Percentiles rank a stretch among this genome's conserved stretches.
Evolutionary conservation across 306 rosid genomes (phyloP).

Genomic region (Castanopsis chinensis): DNA sequence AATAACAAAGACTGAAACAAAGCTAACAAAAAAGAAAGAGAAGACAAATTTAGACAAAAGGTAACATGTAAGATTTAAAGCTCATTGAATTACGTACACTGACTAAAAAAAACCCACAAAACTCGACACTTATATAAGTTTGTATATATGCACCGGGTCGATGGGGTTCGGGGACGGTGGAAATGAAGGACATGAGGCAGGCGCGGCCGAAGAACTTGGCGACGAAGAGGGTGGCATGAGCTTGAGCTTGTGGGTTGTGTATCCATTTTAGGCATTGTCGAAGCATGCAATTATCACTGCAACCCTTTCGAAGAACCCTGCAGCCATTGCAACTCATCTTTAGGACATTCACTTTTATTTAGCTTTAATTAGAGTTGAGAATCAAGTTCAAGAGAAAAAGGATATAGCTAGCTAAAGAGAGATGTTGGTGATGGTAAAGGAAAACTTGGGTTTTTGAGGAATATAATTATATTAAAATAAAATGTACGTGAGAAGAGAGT

Average conservation of each 20-base stretch:
- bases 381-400: neutral
- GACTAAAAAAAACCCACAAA: too few species aligned
- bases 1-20: constrained; percentile 76
- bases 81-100: too few species aligned
- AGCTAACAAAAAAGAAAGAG: constrained; percentile 23
- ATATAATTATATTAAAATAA: neutral
- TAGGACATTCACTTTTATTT: neutral
- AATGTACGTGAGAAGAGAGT: neutral
- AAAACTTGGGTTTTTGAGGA: neutral
- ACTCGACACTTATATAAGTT: too few species aligned
- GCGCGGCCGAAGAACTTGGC: constrained; percentile 87
- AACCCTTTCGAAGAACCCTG: constrained; percentile 68
- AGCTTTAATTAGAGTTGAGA: neutral
- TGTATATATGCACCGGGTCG: constrained; percentile 39
- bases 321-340: constrained; percentile 81
- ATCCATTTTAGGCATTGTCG: constrained; percentile 53
- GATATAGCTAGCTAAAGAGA: neutral
- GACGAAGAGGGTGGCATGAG: constrained; percentile 65
- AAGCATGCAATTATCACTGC: constrained; percentile 65
- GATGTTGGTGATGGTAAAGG: neutral
- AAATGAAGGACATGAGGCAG: constrained; percentile 65
- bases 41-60: neutral
- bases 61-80: too few species aligned
- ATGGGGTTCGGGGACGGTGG: constrained; percentile 48
- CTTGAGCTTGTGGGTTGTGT: constrained; percentile 50